Base-by-base conservation (phyloP, 495 filamentous ascomycete genomes). In the Amniculicola lignicola region DNA sequence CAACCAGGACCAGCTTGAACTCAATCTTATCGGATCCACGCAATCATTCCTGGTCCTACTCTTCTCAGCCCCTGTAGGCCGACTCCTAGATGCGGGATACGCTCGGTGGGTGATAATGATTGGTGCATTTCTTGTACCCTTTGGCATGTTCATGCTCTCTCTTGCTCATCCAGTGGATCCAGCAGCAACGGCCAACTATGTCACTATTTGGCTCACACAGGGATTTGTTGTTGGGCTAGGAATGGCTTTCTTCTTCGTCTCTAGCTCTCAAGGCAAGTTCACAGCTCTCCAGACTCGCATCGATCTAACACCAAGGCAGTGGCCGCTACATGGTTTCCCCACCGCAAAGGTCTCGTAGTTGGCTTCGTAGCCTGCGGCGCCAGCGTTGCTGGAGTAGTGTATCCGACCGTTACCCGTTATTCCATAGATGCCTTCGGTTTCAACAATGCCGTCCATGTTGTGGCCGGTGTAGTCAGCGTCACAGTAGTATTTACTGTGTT, bases 191-290 rank as follows among this genome's bases (percentile, higher is more conserved):
- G 70, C 66, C 7, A 69, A 62, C 16, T 75, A 69, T 59, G 57
- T 38, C 16, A 36, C 58, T 2, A 71, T 74, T 19, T 68, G 70
- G 63, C 40, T 70, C 2, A 70, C 67, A 3, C 72, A 74, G 50
- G 74, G 74, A 3, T 48, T 77, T 24, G 37, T 74, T 33, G 64
- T 55, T 25, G 67, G 72, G 0, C 45, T 73, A 4, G 74, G 74
- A 4, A 77, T 77, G 74, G 60, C 70, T 10, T 77, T 74, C 58
- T 71, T 69, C 51, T 75, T 75, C 44, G 72, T 72, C 4, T 62
- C 64, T 11, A 74, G 72, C 27, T 74, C 70, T n/a, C 73, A 75
- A 59, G 56, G 71, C 71, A 59, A n/a, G 39, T 51, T 18, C 29
- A 18, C 31, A 11, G 12, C 31, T 42, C n/a, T n/a, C n/a, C n/a